Percentiles rank a stretch among this genome's conserved stretches.
Conservation (phyloP, 768 basidiomycete genomes). For the Boletus eberwhitei region DNA sequence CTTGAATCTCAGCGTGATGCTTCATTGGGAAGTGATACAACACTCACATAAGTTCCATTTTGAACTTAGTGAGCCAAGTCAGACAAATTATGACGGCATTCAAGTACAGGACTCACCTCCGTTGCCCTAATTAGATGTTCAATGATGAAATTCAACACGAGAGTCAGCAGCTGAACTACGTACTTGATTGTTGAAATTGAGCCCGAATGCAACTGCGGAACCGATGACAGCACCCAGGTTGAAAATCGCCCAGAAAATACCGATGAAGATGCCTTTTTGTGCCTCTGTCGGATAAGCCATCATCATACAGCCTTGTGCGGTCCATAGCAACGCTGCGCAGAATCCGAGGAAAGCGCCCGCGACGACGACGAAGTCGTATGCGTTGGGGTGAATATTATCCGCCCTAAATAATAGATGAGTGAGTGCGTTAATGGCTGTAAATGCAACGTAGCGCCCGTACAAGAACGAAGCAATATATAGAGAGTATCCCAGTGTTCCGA, state of each 20-base stretch:
- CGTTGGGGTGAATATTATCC: conserved; percentile 64
- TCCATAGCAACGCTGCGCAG: conserved; percentile 73
- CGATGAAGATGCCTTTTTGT: conserved; percentile 76
- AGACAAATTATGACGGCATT: not conserved
- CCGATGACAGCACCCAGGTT: conserved; percentile 81
- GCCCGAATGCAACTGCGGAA: conserved; percentile 67
- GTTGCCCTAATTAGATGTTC: conserved; percentile 20
- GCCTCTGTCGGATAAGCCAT: conserved; percentile 77
- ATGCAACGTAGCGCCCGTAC: conserved; percentile 38
- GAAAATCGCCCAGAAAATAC: conserved; percentile 83
- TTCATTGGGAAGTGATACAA: not conserved
- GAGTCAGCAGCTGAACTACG: conserved; percentile 15
- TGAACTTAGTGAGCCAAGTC: conserved; percentile 40
- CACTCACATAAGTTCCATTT: conserved; percentile 71
- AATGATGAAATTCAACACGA: not conserved
- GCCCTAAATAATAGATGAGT: conserved; percentile 39
- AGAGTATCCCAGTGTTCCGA: conserved; percentile 75
- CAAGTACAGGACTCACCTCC: conserved; percentile 22
- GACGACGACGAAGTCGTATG: conserved; percentile 62
- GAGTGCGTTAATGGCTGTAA: not conserved
- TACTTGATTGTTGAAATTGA: conserved; percentile 64
- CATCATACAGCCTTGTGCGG: conserved; percentile 83
- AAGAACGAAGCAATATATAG: conserved; percentile 73
- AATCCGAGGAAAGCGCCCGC: conserved; percentile 73
- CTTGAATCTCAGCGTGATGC: not conserved